phyloP scores from a whole-genome alignment of 2,329 filamentous ascomycete species.

The Falciphora oryzae region DNA sequence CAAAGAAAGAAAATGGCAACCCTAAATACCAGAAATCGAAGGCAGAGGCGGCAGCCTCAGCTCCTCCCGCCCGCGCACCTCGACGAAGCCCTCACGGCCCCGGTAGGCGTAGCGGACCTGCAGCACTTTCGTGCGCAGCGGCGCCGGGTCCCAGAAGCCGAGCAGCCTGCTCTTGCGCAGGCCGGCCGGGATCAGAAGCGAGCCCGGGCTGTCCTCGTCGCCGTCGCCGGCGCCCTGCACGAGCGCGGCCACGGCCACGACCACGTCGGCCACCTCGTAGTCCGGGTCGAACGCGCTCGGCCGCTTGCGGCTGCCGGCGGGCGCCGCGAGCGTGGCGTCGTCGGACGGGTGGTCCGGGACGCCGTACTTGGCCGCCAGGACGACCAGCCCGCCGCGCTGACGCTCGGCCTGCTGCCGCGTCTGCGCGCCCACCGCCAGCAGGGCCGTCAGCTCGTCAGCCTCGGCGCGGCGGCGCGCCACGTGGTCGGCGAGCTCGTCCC shows the following conservation, averaged over 20 bases:
- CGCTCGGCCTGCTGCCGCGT: slow-evolving; percentile 30
- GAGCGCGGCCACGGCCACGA: slow-evolving; percentile 40
- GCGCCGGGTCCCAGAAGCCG: slow-evolving; percentile 47
- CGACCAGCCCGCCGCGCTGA: slow-evolving; percentile 36
- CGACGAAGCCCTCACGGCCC: slow-evolving; percentile 28
- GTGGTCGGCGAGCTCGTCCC: slow-evolving; percentile 12
- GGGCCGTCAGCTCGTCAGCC: slow-evolving; percentile 38
- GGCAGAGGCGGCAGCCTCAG: slow-evolving; percentile 26
- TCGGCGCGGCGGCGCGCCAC: slow-evolving; percentile 33
- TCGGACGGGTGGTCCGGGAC: slow-evolving; percentile 22
- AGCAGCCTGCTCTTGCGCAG: slow-evolving; percentile 38
- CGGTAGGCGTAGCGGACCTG: slow-evolving; percentile 38
- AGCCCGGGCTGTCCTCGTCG: slow-evolving; percentile 6
- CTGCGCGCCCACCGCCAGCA: slow-evolving; percentile 35
- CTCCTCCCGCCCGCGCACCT: slow-evolving; percentile 31
- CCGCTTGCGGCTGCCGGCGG: not conserved
- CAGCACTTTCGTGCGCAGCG: slow-evolving; percentile 36
- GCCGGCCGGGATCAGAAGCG: slow-evolving; percentile 32
- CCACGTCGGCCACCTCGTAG: slow-evolving; percentile 44
- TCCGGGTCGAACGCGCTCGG: slow-evolving; percentile 21
- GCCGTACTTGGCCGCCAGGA: slow-evolving; percentile 44
- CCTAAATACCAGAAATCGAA: not conserved
- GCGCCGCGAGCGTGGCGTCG: not conserved
- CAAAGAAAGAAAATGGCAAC: not conserved
- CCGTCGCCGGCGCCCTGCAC: slow-evolving; percentile 23